Evolutionary conservation across 768 basidiomycete species (phyloP).

Genomic region (Amanita pseudoporphyria): DNA sequence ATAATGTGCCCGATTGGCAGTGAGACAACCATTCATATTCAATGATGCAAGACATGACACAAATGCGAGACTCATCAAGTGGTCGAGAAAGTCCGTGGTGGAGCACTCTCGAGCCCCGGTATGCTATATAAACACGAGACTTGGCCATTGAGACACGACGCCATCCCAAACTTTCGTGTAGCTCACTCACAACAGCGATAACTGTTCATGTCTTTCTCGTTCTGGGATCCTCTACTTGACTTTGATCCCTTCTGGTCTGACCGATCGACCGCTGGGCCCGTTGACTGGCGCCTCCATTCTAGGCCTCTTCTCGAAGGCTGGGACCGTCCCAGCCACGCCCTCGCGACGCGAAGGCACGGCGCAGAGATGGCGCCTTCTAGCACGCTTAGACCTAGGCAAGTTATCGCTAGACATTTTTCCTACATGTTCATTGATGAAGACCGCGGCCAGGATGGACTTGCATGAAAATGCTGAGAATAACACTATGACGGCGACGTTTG

Average conservation of each 20-base stretch:
- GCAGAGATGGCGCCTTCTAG: background rate
- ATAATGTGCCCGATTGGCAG: too few species aligned
- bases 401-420: too few species aligned
- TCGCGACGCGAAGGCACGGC: background rate
- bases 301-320: background rate
- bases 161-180: background rate
- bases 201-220: background rate
- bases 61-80: background rate
- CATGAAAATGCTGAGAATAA: slow-evolving; percentile 36
- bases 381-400: slow-evolving; percentile 5
- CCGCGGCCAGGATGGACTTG: slow-evolving; percentile 35
- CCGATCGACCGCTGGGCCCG: background rate
- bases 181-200: background rate
- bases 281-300: background rate
- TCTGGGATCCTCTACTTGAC: background rate
- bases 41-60: slow-evolving; percentile 6
- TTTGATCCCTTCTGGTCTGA: background rate
- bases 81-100: slow-evolving; percentile 1
- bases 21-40: too few species aligned
- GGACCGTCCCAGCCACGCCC: background rate
- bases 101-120: background rate
- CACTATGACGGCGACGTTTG: slow-evolving; percentile 43
- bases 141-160: background rate
- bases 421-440: background rate
- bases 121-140: background rate